A percentile compares a stretch with the other conserved stretches of the same genome.
phyloP scores from a whole-genome alignment of 2,329 filamentous ascomycete species.

The Dryadomyces sulphureus region DNA sequence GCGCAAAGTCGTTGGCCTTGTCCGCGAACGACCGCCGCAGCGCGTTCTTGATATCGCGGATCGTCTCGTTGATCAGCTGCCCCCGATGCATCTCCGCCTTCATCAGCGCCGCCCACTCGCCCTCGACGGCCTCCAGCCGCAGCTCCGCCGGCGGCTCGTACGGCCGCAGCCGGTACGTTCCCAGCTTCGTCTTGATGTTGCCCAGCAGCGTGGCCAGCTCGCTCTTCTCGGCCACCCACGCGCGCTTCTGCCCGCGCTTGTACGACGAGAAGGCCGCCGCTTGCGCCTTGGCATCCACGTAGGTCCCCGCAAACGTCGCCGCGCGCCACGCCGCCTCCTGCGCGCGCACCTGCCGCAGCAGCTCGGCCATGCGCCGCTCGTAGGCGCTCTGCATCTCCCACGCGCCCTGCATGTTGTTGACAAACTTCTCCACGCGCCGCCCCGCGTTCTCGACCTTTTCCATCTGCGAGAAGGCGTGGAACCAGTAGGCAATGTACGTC shows the following conservation, averaged over 20 bases:
- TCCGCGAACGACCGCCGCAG: conserved; percentile 88
- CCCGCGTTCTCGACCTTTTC: conserved; percentile 97
- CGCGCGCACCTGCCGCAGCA: conserved; percentile 58
- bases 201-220: conserved; percentile 84
- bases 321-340: conserved; percentile 66
- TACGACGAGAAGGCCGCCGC: conserved; percentile 70
- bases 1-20: conserved; percentile 95
- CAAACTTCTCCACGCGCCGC: conserved; percentile 91
- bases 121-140: conserved; percentile 66
- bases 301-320: conserved; percentile 79
- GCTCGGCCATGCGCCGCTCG: conserved; percentile 74
- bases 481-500: conserved; percentile 99
- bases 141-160: conserved; percentile 83
- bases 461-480: conserved; percentile 98
- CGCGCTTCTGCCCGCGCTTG: conserved; percentile 78
- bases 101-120: conserved; percentile 66
- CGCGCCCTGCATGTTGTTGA: conserved; percentile 95
- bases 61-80: conserved; percentile 94
- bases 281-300: conserved; percentile 81
- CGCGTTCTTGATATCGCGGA: conserved; percentile 95
- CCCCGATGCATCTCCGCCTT: conserved; percentile 77
- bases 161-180: conserved; percentile 79
- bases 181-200: conserved; percentile 98
- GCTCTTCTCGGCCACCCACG: conserved; percentile 96
- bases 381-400: conserved; percentile 99